Conservation (phyloP, 257 asterid species). For the Solanum medicagineum region DNA sequence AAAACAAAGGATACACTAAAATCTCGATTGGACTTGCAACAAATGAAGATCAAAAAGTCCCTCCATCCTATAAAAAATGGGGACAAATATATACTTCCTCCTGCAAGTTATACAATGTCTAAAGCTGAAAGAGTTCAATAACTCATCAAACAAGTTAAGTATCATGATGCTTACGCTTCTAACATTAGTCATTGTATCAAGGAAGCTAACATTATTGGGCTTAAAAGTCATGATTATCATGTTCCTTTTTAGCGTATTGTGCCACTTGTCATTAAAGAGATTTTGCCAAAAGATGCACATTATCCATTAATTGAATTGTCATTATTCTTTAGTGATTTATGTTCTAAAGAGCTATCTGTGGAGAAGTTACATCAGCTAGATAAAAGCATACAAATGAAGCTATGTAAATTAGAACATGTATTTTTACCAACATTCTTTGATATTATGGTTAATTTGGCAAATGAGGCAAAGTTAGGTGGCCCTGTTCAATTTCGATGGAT, state of each 20-base stretch:
- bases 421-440: not conserved
- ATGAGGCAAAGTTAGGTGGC: not conserved
- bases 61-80: not conserved
- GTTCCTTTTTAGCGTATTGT: not conserved
- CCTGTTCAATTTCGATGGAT: not conserved
- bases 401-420: not conserved
- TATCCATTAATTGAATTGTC: not conserved
- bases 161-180: not conserved
- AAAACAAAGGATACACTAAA: not conserved
- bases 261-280: not conserved
- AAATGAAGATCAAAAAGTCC: not conserved
- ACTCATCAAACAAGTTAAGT: not conserved
- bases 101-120: not conserved
- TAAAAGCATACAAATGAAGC: not conserved
- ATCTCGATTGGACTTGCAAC: not conserved
- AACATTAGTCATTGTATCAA: not conserved
- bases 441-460: not conserved
- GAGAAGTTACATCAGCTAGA: not conserved
- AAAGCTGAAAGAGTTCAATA: not conserved
- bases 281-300: not conserved
- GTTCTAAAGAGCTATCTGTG: not conserved
- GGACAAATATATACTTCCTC: not conserved
- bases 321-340: not conserved
- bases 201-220: not conserved
- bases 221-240: not conserved